phyloP scores from a whole-genome alignment of 495 filamentous ascomycete species.

The Xylaria telfairii region DNA sequence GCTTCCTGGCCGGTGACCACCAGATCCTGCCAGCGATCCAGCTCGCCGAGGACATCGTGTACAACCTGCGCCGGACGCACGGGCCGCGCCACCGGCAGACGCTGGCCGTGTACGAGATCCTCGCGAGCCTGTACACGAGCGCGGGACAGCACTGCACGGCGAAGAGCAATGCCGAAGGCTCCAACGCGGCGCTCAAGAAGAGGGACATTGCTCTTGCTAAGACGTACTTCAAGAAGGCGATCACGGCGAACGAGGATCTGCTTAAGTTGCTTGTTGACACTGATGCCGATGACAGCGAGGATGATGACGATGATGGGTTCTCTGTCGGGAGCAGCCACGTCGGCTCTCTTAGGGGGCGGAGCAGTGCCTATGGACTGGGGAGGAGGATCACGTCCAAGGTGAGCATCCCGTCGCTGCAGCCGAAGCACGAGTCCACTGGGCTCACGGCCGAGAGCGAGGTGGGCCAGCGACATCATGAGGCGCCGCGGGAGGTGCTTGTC shows the following conservation, averaged over 20 bases:
- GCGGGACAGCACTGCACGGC: slow-evolving; percentile 53
- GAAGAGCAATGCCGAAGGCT: slow-evolving; percentile 52
- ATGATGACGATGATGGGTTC: slow-evolving; percentile 15
- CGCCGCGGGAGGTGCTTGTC: slow-evolving; percentile 3
- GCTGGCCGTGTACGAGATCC: slow-evolving; percentile 56
- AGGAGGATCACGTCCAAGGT: slow-evolving; percentile 7
- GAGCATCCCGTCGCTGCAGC: background rate
- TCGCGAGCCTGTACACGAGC: slow-evolving; percentile 56
- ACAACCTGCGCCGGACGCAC: slow-evolving; percentile 62
- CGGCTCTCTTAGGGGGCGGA: background rate
- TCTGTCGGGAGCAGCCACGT: slow-evolving; percentile 17
- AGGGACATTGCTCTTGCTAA: slow-evolving; percentile 3
- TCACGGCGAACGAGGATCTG: slow-evolving; percentile 20
- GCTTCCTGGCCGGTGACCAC: slow-evolving; percentile 48
- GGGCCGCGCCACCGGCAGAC: slow-evolving; percentile 55
- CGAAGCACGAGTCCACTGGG: background rate
- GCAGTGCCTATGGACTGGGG: slow-evolving; percentile 1
- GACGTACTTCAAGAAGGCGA: slow-evolving; percentile 21
- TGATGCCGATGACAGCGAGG: slow-evolving; percentile 10
- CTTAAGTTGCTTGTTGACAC: slow-evolving; percentile 17
- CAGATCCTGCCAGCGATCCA: slow-evolving; percentile 45
- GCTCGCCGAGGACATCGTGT: slow-evolving; percentile 60
- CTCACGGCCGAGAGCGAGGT: slow-evolving; percentile 13
- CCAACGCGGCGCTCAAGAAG: slow-evolving; percentile 14
- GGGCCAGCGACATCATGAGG: slow-evolving; percentile 7